Conservation (phyloP, 2,329 filamentous ascomycete species). For the Epichloe glyceriae region DNA sequence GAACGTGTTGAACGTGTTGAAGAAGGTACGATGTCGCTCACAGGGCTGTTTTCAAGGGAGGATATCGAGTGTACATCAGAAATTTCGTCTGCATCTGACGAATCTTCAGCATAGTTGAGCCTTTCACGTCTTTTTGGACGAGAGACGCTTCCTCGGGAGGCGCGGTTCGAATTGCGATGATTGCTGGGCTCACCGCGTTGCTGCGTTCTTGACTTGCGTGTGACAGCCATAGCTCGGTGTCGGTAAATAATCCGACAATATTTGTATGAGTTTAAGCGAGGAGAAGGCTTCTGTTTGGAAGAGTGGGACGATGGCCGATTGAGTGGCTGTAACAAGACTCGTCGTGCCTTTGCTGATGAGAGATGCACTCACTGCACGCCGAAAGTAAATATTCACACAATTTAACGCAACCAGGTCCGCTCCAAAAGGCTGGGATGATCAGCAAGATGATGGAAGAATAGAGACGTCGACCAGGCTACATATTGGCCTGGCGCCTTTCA, state of each 20-base stretch:
- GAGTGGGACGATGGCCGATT: not conserved
- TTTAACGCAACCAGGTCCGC: not conserved
- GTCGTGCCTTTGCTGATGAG: not conserved
- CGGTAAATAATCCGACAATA: not conserved
- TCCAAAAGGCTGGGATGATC: not conserved
- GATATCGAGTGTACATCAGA: slow-evolving; percentile 1
- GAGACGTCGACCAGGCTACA: not conserved
- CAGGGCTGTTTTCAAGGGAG: not conserved
- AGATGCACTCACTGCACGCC: not conserved
- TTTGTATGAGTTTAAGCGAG: not conserved
- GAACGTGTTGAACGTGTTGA: not conserved
- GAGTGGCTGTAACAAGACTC: not conserved
- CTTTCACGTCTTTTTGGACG: slow-evolving; percentile 3
- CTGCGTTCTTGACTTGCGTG: slow-evolving; percentile 9
- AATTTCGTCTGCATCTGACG: not conserved
- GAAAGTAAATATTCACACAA: not conserved
- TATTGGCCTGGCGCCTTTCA: not conserved
- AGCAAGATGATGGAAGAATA: not conserved
- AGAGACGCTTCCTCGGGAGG: slow-evolving; percentile 6
- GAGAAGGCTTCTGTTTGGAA: not conserved
- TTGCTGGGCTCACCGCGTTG: slow-evolving; percentile 1
- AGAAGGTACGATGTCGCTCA: not conserved
- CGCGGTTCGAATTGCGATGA: slow-evolving; percentile 14
- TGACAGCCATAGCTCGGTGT: slow-evolving; percentile 15
- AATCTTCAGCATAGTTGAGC: slow-evolving; percentile 5